phyloP scores from a whole-genome alignment of 805 yeast species.

The Candida qinlingensis region DNA sequence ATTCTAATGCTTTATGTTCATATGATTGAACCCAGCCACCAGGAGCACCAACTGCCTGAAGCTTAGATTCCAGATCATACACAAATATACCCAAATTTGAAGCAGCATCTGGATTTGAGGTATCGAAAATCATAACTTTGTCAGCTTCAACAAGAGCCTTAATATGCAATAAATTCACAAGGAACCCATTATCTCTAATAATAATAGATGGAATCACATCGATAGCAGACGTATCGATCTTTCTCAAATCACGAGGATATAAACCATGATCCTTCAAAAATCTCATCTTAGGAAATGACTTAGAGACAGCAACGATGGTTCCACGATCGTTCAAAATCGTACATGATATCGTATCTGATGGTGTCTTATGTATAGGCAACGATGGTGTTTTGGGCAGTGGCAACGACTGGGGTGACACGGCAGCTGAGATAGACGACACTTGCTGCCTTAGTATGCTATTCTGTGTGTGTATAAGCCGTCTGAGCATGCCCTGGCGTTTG shows the following conservation, averaged over 20 bases:
- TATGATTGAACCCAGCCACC: constrained; percentile 45
- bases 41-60: constrained; percentile 33
- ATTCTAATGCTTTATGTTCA: constrained; percentile 80
- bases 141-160: constrained; percentile 84
- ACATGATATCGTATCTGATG: constrained; percentile 33
- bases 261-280: constrained; percentile 69
- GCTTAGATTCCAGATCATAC: constrained; percentile 77
- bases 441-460: not conserved
- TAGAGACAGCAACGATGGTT: constrained; percentile 69
- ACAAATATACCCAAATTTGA: constrained; percentile 68
- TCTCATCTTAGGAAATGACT: constrained; percentile 71
- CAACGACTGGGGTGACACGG: not conserved
- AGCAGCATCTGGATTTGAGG: constrained; percentile 49
- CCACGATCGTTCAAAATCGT: constrained; percentile 78
- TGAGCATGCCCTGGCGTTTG: not conserved
- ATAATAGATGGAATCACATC: constrained; percentile 89
- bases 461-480: not conserved
- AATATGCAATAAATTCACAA: constrained; percentile 80
- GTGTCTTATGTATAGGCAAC: not conserved
- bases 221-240: constrained; percentile 64
- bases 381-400: constrained; percentile 9
- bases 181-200: constrained; percentile 69
- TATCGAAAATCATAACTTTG: constrained; percentile 77
- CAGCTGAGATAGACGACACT: not conserved
- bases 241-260: constrained; percentile 82